Conservation (phyloP, 1,284 basidiomycete genomes). For the Irpex sp. region DNA sequence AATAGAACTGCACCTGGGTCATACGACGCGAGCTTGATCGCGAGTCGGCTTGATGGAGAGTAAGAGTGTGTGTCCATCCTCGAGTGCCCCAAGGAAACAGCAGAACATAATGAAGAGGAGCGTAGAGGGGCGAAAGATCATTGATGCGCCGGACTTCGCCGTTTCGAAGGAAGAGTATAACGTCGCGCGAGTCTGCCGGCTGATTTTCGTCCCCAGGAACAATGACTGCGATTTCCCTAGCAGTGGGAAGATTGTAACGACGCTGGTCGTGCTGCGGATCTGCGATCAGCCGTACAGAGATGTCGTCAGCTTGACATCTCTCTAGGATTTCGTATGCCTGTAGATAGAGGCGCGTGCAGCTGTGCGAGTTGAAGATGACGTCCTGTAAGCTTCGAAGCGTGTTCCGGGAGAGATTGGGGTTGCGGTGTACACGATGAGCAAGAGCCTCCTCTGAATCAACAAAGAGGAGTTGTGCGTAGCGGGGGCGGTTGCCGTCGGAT, state of each 20-base stretch:
- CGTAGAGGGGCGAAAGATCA: constrained; percentile 33
- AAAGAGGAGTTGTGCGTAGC: constrained; percentile 26
- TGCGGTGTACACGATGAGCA: constrained; percentile 8
- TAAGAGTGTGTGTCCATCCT: constrained; percentile 36
- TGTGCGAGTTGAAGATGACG: constrained; percentile 13
- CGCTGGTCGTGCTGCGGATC: constrained; percentile 13
- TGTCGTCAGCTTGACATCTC: background rate
- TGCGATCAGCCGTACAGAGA: background rate
- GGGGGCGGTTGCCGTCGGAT: constrained; percentile 5
- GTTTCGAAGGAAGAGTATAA: constrained; percentile 9
- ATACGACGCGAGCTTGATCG: background rate
- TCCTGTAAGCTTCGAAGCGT: constrained; percentile 18
- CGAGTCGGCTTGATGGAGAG: background rate
- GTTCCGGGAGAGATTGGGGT: constrained; percentile 10
- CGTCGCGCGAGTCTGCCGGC: constrained; percentile 11
- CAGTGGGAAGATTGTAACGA: constrained; percentile 25
- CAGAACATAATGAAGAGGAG: constrained; percentile 35
- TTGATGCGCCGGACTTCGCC: constrained; percentile 28
- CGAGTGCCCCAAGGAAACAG: constrained; percentile 36
- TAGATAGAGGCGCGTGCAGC: constrained; percentile 14
- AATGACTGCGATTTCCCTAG: constrained; percentile 26
- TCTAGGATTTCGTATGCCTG: constrained; percentile 18
- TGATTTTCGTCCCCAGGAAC: constrained; percentile 18
- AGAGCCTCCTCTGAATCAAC: constrained; percentile 18
- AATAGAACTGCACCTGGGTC: background rate